Evolutionary conservation across 2,329 filamentous ascomycete genomes (phyloP), one percentile per base, ranked within the genome.

Genomic region (Chaetomium sp.): DNA sequence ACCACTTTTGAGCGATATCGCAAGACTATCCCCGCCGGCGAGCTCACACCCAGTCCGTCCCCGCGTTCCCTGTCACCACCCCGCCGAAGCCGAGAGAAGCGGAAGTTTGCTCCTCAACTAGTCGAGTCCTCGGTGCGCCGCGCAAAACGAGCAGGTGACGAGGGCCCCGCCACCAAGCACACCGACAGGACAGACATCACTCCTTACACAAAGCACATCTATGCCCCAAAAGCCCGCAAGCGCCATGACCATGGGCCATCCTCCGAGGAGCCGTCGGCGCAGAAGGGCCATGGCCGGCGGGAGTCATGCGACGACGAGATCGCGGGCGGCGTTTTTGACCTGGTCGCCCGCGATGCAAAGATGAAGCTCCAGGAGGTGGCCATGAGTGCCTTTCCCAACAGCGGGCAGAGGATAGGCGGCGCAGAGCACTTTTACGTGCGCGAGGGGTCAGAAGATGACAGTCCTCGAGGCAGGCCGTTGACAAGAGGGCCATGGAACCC

Each of bases 291-390:
- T 38, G 82, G 85, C 64, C 82, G 88, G 79, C 76, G 90, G 80
- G 82, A 93, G 83, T 85, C 84, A 64, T 89, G 90, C 68, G 91
- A 95, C 73, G 90, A 91, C 67, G 85, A 86, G 68, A 90, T 91
- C 70, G 87, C 90, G 59, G 87, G 88, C 45, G 93, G 93, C 75
- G 79, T 97, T 62, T 84, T 96, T 65, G 87, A 90, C 63, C 81
- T 96, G 64, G 91, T 93, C 51, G 91, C 91, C 58, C 89, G 88
- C 72, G 89, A 92, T 72, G 91, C 90, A 9, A 89, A 95, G 75
- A 87, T 88, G 72, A 90, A 94, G 75, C 81, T 97, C 68, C 87
- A 90, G 67, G 91, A 96, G 71, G 83, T 87, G 72, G 90, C 89
- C 56, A 82, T 93, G 74, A 88, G 88, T 47, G 91, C 90, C 1